Conservation (phyloP, 805 yeast species). For the Zygoascus bituminiphila region DNA sequence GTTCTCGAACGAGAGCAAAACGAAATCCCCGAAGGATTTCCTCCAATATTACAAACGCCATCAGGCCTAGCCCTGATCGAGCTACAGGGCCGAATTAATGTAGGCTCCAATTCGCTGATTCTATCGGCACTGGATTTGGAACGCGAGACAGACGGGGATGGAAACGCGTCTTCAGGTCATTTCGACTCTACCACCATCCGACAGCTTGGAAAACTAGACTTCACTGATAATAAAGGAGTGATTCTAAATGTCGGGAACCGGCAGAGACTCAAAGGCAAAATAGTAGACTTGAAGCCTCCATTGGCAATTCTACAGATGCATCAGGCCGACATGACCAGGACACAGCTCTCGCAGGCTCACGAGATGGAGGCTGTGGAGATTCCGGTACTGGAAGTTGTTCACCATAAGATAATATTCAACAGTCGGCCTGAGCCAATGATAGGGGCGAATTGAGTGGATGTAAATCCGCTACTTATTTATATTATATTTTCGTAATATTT, state of each 20-base stretch:
- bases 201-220: conserved; percentile 13
- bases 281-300: conserved; percentile 16
- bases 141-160: not conserved
- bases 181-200: conserved; percentile 3
- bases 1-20: not conserved
- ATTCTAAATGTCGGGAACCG: conserved; percentile 16
- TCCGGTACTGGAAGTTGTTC: conserved; percentile 18
- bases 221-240: conserved; percentile 10
- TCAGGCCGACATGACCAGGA: not conserved
- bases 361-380: conserved; percentile 5
- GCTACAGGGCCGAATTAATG: conserved; percentile 20
- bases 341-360: conserved; percentile 4
- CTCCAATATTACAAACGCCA: conserved; percentile 18
- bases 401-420: conserved; percentile 16
- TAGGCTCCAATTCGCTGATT: conserved; percentile 16
- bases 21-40: not conserved
- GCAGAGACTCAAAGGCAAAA: conserved; percentile 19
- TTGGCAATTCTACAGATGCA: conserved; percentile 17
- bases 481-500: not conserved
- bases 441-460: not conserved
- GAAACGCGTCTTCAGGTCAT: not conserved
- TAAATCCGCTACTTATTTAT: not conserved
- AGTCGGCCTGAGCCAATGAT: conserved; percentile 19
- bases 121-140: conserved; percentile 12
- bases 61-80: conserved; percentile 20